Evolutionary conservation across 352 stramenopile genomes (phyloP), one percentile per base, ranked within the genome.

Genomic region (Globisporangium splendens): DNA sequence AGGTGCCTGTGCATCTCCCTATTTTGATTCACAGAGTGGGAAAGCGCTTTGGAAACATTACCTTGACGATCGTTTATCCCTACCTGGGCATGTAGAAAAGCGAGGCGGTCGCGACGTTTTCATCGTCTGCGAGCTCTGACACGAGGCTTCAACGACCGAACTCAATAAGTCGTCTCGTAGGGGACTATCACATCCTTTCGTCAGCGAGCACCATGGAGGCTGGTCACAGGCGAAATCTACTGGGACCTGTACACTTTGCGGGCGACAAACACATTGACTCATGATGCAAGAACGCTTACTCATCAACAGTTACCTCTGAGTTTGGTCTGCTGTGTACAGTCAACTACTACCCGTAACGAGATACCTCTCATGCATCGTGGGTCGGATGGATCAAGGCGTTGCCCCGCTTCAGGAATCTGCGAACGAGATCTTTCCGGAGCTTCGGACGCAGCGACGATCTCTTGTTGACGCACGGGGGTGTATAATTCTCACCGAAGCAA

Each of bases 401-500:
- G 54, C 66, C 64, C 12, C 68, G 70, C 39, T 70, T 66, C 11
- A 82, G 50, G 1, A 69, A 67, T 6, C 67, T 65, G 8, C 72
- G 57, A 1, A 76, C 62, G 31, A 75, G 61, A 1, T 60, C 52
- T 42, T 66, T 70, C 17, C 67, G 70, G 8, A 65, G 51, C 24
- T 50, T 65, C 11, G 55, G 57, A 0, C 57, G 54, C 21, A 59
- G 63, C 28, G 57, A 57, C 47, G 71, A 57, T 15, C 70, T 53
- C 54, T 87, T 86, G 14, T 61, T 59, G 31, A 86, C 69, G 20
- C 69, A 83, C 5, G 63, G 65, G 7, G 68, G 73, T 5, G 68
- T 61, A 48, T 69, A 82, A 24, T 70, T 54, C 46, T 83, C 68
- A 49, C 85, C 67, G 33, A 91, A 91, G 58, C 77, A 92, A 12